These are phyloP conservation scores for Calamus simplicifolius DNA, from an alignment of 176 grass and related monocot species.

Conservation along the genomic window DNA sequence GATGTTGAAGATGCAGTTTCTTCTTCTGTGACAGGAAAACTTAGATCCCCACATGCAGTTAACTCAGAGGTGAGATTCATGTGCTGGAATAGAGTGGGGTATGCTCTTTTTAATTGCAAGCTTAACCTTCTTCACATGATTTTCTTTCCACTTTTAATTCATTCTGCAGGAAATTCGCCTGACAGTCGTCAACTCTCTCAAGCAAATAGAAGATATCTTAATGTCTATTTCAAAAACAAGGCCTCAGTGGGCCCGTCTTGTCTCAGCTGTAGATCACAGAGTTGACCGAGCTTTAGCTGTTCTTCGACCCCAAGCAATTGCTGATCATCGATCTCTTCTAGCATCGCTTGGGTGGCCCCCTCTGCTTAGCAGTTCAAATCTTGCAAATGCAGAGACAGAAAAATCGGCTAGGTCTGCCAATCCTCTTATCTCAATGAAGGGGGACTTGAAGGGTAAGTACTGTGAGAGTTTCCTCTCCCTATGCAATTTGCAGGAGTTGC, in stretches of 20 bases:
- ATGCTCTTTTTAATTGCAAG: no score
- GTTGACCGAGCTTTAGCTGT: slow-evolving; percentile 84
- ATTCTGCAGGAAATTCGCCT: slow-evolving; percentile 41
- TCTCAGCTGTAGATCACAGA: slow-evolving; percentile 82
- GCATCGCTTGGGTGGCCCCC: slow-evolving; percentile 81
- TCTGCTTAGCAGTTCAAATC: slow-evolving; percentile 50
- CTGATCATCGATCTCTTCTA: slow-evolving; percentile 74
- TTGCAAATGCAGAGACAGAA: slow-evolving; percentile 32
- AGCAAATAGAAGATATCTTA: slow-evolving; percentile 71
- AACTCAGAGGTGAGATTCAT: slow-evolving; percentile 52
- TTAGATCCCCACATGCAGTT: slow-evolving; percentile 40
- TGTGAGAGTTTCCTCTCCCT: slow-evolving; percentile 77
- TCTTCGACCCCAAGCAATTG: slow-evolving; percentile 83
- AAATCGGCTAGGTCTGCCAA: slow-evolving; percentile 51
- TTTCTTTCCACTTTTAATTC: no score
- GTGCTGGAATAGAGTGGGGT: no score
- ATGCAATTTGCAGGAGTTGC: slow-evolving; percentile 82
- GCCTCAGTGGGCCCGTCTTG: slow-evolving; percentile 58
- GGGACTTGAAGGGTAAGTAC: slow-evolving; percentile 70
- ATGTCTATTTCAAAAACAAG: slow-evolving; percentile 44
- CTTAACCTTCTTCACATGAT: no score
- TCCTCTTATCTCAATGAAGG: slow-evolving; percentile 70
- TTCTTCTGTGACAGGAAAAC: slow-evolving; percentile 60
- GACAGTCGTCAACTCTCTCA: slow-evolving; percentile 49
- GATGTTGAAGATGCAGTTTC: slow-evolving; percentile 80